Evolutionary conservation across 106 monocot genomes (phyloP).

Genomic region (Phalaenopsis aphrodite): DNA sequence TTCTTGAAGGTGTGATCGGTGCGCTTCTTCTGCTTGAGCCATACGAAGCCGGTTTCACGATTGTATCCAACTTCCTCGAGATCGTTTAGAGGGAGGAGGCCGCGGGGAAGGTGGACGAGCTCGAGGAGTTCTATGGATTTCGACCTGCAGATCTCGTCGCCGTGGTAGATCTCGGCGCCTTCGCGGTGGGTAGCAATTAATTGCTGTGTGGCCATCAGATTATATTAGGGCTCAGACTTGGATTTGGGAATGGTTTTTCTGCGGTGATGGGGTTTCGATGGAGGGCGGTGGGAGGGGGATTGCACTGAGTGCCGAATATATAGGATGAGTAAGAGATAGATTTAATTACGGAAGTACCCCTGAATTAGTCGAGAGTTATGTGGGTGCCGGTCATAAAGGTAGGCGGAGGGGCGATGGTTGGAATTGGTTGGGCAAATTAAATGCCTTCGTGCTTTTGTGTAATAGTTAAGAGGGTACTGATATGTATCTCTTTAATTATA

Average conservation of each 20-base stretch:
- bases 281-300: background rate
- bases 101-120: slow-evolving; percentile 28
- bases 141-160: slow-evolving; percentile 18
- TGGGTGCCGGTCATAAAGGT: background rate
- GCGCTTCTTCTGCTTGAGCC: slow-evolving; percentile 41
- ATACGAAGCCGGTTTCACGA: slow-evolving; percentile 33
- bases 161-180: slow-evolving; percentile 28
- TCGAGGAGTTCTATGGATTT: slow-evolving; percentile 23
- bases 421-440: background rate
- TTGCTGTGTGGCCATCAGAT: background rate
- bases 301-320: background rate
- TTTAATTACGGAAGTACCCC: background rate
- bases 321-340: background rate
- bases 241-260: background rate
- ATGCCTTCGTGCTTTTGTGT: no score
- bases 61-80: slow-evolving; percentile 38
- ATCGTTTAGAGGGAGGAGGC: slow-evolving; percentile 34
- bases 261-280: no score
- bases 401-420: background rate
- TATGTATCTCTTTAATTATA: no score
- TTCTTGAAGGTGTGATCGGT: slow-evolving; percentile 39
- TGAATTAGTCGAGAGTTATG: background rate
- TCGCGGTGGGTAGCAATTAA: slow-evolving; percentile 11
- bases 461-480: no score
- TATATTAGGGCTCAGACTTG: background rate